Base-by-base conservation (phyloP, 495 filamentous ascomycete species). In the Neurospora sublineolata region DNA sequence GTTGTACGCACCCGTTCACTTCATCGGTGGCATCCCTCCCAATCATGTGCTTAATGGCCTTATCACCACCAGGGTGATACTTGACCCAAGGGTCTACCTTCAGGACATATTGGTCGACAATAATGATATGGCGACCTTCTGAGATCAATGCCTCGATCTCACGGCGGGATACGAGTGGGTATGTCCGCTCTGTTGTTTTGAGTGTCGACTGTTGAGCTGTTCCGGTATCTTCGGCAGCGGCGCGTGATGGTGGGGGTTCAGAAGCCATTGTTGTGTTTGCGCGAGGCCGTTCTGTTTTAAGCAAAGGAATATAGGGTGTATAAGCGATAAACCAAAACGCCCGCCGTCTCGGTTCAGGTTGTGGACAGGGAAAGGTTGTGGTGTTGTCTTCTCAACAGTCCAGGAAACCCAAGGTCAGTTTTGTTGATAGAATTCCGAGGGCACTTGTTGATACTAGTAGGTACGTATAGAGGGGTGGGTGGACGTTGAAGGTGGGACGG, bases 1-100 rank as follows among this genome's bases (percentile, higher is more conserved):
- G 41, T 30, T 27, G 33, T 73, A 89, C 93, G 71, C 86, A 97
- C 93, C 88, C 90, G 80, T 91, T 93, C 76, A 97, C 90, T 81
- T 98, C 95, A 80, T 97, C 93, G 20, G 95, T 97, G 42, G 93
- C 96, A 89, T 99, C 95, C 82, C 93, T 87, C 69, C 95, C 95
- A 68, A 99, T 90, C 93, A 98, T 94, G 79, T 99, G 95, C 80
- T 87, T 84, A 73, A 99, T 97, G 30, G 96, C 87, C 81, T 93
- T 97, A 76, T 94, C 91, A 67, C 95, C 95, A 70, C 95, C 95
- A 18, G 95, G 95, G 77, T 99, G 95, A 77, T 89, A 98, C 68
- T 87, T 86, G 39, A 94, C 83, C 91, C 92, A 99, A 37, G 91
- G 85, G 80, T 99, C 94, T 3, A 92, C 89, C 82, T 92, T 95